Evolutionary conservation across 306 rosid genomes (phyloP), one percentile per base, ranked within the genome.

Genomic region (Gastrolobium villosum): DNA sequence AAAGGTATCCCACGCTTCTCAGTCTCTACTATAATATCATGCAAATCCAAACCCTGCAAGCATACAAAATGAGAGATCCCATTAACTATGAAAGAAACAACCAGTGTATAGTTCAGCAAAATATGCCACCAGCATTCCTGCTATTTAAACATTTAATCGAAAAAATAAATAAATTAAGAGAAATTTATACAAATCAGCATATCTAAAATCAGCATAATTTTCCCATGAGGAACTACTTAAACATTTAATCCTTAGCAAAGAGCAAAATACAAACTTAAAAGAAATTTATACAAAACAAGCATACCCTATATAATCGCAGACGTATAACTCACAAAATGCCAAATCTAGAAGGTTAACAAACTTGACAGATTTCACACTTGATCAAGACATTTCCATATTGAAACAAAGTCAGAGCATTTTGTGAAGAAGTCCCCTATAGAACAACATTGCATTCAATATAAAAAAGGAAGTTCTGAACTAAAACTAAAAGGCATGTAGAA

Each of bases 1-100:
- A 93, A 89, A 6, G 94, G 57, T 45, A 89, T 89, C 59, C 88
- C 93, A 2, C 88, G 94, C 84, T 88, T 89, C 86, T 91, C 94
- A 14, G 91, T 83, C 88, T 93, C 96, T 13, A 66, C 72, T 56
- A 93, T 75, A 71, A 93, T 91, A 41, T 88, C 96, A 32, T 85
- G 79, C 74, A 91, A 84, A 77, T 88, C 94, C 91, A 93, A 74
- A 62, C 76, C 94, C 96, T 93, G 81, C 45, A 55, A 45, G 6
- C 56, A 82, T 60, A 48, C 56, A 52, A 54, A 30, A 48, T 44
- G 32, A 28, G 45, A 81, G 15, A 37, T 37, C 70, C 31, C 26
- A 74, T 73, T 75, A 41, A 36, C 62, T 5, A 6, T 4, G 37
- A 64, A 64, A 52, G 45, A 59, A 41, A 34, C 6, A 74, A 60